Conservation (phyloP, 169 alveolate species). For the Babesia bigemina region DNA sequence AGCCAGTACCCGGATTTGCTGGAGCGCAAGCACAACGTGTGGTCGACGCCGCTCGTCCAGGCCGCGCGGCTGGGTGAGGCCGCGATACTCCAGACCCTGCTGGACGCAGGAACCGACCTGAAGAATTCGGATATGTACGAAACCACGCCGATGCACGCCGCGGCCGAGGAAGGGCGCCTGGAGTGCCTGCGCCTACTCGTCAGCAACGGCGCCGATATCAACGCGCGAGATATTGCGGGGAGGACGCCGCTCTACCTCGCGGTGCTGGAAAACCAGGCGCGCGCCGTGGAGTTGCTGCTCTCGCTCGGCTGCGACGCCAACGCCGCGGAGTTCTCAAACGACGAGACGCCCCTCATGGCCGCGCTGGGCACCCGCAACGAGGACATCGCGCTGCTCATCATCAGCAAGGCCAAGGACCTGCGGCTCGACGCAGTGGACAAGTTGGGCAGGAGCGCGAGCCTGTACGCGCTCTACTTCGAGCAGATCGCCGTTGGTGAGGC, state of each 20-base stretch:
- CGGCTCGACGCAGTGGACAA: constrained; percentile 7
- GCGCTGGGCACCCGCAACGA: constrained; percentile 83
- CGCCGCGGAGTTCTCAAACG: constrained; percentile 73
- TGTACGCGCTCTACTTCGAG: constrained; percentile 28
- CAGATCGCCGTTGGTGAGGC: constrained; percentile 8
- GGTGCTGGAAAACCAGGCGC: constrained; percentile 70
- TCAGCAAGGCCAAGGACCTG: constrained; percentile 38
- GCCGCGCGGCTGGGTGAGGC: constrained; percentile 72
- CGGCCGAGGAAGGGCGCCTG: constrained; percentile 82
- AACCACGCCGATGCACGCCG: constrained; percentile 79
- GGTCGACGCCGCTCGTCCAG: constrained; percentile 85
- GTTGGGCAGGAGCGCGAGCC: constrained; percentile 29
- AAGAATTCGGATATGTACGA: constrained; percentile 54
- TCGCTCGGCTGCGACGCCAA: constrained; percentile 61
- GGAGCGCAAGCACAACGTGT: constrained; percentile 79
- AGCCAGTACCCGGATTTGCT: constrained; percentile 81
- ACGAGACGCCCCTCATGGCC: constrained; percentile 86
- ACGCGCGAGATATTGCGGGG: constrained; percentile 68
- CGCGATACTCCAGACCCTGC: constrained; percentile 63
- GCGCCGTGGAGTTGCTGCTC: constrained; percentile 58
- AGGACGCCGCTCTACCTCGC: constrained; percentile 79
- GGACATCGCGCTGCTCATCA: constrained; percentile 70
- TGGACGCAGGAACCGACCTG: constrained; percentile 53
- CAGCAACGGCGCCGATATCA: constrained; percentile 67
- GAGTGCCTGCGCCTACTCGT: constrained; percentile 71